A percentile compares a stretch with the other conserved stretches of the same genome.
Conservation (phyloP, 306 rosid genomes). For the Elaeagnus macrophylla region DNA sequence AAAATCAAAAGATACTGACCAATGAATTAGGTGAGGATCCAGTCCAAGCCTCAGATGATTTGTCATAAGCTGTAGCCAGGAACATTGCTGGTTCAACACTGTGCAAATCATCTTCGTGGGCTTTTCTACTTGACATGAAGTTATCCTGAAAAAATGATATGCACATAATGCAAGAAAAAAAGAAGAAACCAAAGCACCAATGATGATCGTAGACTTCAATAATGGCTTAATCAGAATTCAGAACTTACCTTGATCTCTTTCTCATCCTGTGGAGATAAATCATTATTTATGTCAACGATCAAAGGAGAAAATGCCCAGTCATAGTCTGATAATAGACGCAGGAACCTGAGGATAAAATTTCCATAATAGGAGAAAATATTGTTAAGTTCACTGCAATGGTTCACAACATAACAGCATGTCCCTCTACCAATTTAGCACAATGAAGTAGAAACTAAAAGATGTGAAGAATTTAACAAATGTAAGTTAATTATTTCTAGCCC, state of each 20-base stretch:
- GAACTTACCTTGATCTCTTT: constrained; percentile 71
- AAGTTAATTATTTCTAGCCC: background rate
- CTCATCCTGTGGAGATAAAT: constrained; percentile 41
- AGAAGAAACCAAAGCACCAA: constrained; percentile 4
- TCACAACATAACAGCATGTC: background rate
- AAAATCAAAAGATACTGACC: constrained; percentile 30
- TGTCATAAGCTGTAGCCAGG: constrained; percentile 75
- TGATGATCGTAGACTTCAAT: constrained; percentile 3
- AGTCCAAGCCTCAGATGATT: constrained; percentile 87
- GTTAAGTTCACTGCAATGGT: constrained; percentile 4
- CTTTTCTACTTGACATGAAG: constrained; percentile 56
- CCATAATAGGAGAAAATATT: constrained; percentile 3
- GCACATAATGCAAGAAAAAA: constrained; percentile 3
- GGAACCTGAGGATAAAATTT: constrained; percentile 49
- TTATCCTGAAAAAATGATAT: constrained; percentile 43
- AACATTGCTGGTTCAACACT: constrained; percentile 52
- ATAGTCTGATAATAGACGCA: constrained; percentile 61
- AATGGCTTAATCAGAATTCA: constrained; percentile 12
- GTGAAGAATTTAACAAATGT: background rate
- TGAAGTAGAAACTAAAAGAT: background rate
- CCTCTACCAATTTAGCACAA: background rate
- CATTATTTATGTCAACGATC: constrained; percentile 74
- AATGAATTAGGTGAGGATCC: constrained; percentile 48
- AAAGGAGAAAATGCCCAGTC: constrained; percentile 80
- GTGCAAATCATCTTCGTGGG: constrained; percentile 38